Percentiles rank a stretch among this genome's conserved stretches.
phyloP scores from a whole-genome alignment of 495 filamentous ascomycete species.

The Umbilicaria muhlenbergii region DNA sequence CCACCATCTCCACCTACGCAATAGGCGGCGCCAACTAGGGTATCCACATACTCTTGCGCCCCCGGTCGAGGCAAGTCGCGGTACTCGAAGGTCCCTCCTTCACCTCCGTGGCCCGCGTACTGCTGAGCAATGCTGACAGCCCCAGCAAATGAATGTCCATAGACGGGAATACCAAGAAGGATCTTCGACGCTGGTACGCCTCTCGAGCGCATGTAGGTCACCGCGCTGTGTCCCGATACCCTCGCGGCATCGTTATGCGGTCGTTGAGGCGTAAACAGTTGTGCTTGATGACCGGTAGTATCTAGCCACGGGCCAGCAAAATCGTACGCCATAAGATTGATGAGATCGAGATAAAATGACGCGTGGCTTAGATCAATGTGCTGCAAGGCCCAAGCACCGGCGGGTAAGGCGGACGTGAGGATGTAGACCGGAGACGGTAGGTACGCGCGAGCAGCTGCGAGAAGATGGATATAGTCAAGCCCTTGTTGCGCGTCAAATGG shows the following conservation, averaged over 20 bases:
- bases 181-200: constrained; percentile 63
- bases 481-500: constrained; percentile 56
- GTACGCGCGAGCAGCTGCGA: constrained; percentile 49
- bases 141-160: constrained; percentile 67
- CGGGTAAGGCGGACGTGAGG: constrained; percentile 71
- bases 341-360: constrained; percentile 51
- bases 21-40: constrained; percentile 51
- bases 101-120: constrained; percentile 49
- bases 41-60: constrained; percentile 53
- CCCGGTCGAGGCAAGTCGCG: constrained; percentile 57
- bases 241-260: constrained; percentile 30
- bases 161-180: constrained; percentile 64
- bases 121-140: constrained; percentile 45
- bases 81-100: constrained; percentile 77
- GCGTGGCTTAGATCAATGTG: constrained; percentile 59
- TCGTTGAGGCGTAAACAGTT: constrained; percentile 48
- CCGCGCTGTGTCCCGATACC: constrained; percentile 48
- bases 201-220: constrained; percentile 46
- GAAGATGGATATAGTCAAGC: constrained; percentile 53
- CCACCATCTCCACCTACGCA: constrained; percentile 74
- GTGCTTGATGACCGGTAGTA: constrained; percentile 61
- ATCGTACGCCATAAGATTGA: constrained; percentile 81
- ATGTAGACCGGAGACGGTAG: constrained; percentile 63
- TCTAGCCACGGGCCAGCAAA: constrained; percentile 68
- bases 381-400: constrained; percentile 53